Evolutionary conservation across 2,329 filamentous ascomycete genomes (phyloP).

Genomic region (Parastagonospora avenae): DNA sequence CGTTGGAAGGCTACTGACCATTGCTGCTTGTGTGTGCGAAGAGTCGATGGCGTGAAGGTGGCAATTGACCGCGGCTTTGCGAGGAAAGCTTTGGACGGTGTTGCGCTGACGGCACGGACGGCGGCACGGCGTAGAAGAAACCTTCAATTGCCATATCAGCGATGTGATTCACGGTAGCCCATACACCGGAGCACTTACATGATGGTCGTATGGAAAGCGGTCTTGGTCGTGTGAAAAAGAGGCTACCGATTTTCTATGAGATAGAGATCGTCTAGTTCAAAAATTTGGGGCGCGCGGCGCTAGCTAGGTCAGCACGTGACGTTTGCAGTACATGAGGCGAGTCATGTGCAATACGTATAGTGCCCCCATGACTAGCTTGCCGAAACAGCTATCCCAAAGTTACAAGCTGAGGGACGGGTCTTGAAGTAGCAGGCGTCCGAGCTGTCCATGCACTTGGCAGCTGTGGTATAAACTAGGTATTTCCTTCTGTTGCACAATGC

Average conservation of each 20-base stretch:
- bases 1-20: slow-evolving; percentile 51
- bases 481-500: not conserved
- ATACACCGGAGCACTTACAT: slow-evolving; percentile 17
- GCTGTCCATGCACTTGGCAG: not conserved
- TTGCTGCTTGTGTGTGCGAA: slow-evolving; percentile 46
- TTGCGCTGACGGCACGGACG: slow-evolving; percentile 58
- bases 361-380: not conserved
- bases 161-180: not conserved
- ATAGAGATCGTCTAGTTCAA: not conserved
- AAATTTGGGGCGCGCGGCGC: slow-evolving; percentile 5
- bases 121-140: slow-evolving; percentile 63
- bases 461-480: not conserved
- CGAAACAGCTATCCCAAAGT: not conserved
- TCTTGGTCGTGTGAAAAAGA: not conserved
- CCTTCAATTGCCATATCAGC: slow-evolving; percentile 48
- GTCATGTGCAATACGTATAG: not conserved
- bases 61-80: slow-evolving; percentile 48
- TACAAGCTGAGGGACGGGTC: not conserved
- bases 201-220: slow-evolving; percentile 1
- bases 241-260: not conserved
- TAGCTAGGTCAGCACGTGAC: not conserved
- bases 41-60: slow-evolving; percentile 35
- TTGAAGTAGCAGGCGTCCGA: not conserved
- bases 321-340: no score
- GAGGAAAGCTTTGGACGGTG: slow-evolving; percentile 51